Conservation (phyloP, 208 protist species). For the Leishmania lainsoni region DNA sequence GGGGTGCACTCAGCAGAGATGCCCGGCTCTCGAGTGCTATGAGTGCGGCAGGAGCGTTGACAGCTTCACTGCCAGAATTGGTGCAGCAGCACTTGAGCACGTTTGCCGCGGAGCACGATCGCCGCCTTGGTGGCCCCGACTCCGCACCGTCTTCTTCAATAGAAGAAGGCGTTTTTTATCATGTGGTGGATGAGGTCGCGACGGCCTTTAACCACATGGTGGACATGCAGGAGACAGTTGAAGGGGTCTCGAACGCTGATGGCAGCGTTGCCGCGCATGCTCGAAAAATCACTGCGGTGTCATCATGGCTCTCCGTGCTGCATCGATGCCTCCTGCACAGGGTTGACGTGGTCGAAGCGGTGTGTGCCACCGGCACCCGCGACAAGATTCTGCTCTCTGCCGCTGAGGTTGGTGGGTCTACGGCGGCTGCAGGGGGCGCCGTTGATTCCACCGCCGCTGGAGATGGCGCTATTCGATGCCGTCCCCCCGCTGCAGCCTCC, state of each 20-base stretch:
- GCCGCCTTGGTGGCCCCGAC: neutral
- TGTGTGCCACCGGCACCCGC: neutral
- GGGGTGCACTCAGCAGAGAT: neutral
- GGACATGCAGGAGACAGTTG: no score
- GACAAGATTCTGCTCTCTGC: neutral
- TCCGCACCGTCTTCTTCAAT: neutral
- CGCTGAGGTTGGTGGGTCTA: neutral
- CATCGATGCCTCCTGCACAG: slow-evolving; percentile 1
- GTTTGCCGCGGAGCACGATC: slow-evolving; percentile 1
- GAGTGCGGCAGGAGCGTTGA: neutral
- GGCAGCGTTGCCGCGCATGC: neutral
- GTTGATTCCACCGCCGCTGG: neutral
- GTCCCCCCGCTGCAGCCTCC: neutral
- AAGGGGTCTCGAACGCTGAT: neutral
- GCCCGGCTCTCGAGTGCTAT: neutral
- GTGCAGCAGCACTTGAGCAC: slow-evolving; percentile 1
- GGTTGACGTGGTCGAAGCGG: neutral
- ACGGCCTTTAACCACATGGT: neutral
- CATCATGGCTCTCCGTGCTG: slow-evolving; percentile 8
- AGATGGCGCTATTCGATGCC: neutral
- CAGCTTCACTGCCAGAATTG: neutral
- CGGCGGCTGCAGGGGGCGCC: neutral
- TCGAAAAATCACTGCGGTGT: neutral
- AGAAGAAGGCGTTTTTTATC: neutral
- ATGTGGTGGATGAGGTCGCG: slow-evolving; percentile 3